Base-by-base conservation (phyloP, 116 monocot species). In the Trichopus zeylanicus region DNA sequence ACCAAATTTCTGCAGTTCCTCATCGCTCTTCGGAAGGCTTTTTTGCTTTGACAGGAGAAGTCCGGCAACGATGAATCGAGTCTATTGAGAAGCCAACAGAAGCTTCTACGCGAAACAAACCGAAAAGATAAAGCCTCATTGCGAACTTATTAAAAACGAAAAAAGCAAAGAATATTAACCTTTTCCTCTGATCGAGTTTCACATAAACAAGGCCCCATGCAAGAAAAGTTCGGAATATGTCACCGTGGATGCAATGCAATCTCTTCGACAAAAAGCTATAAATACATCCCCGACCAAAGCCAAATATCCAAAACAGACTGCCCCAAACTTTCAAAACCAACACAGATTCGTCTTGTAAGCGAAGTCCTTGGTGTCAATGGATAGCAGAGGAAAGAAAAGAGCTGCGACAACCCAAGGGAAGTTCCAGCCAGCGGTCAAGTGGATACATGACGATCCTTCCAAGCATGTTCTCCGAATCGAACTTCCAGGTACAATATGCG, bases 181-280 rank as follows among this genome's bases (percentile, higher is more conserved):
- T 37, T 42, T 13, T n/a, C 12, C n/a, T n/a, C 42, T 15, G 13
- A 16, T 42, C 42, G n/a, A 42, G n/a, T n/a, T n/a, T n/a, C 42
- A 42, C 3, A 15, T 2, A n/a, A 42, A n/a, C 12, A 30, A 55
- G 11, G 26, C 29, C 26, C 27, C 7, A 55, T 26, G 16, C 29
- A 55, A 55, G 55, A 55, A 29, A 55, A 55, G 55, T 55, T 55
- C 29, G 55, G 55, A 55, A 55, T 29, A 55, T 26, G 15, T 9
- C 42, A 16, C 4, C 16, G 18, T n/a, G n/a, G n/a, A 42, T 42
- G 12, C 15, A 42, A n/a, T 42, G 7, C 4, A 42, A 42, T 2
- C 42, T 15, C 3, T 42, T 42, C n/a, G 42, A 42, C 4, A n/a
- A 16, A 0, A 16, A 42, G 42, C 4, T 42, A 42, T 3, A 42